These are phyloP conservation scores for Clathrospora elynae DNA, from an alignment of 2,329 filamentous ascomycete genomes.

Conservation along the genomic window DNA sequence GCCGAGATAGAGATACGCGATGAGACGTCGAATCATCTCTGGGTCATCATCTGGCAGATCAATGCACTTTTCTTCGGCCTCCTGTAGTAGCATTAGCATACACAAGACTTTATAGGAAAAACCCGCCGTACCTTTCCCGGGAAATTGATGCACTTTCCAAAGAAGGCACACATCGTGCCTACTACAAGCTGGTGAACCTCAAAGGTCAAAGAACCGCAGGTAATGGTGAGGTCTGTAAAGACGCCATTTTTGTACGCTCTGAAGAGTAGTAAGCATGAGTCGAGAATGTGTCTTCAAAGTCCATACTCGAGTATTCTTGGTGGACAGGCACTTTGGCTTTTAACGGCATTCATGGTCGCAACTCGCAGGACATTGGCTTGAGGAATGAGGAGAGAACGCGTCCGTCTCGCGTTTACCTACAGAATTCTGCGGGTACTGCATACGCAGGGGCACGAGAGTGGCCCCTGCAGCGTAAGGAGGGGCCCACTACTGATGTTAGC, in stretches of 20 bases:
- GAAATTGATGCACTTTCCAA: conserved; percentile 18
- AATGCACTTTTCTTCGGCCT: conserved; percentile 16
- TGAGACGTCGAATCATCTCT: conserved; percentile 24
- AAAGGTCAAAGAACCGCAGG: conserved; percentile 18
- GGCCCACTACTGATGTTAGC: too few relatives aligned
- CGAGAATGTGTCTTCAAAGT: background rate
- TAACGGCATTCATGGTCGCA: too few relatives aligned
- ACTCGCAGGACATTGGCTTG: too few relatives aligned
- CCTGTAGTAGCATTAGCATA: conserved; percentile 7
- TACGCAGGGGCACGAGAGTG: conserved; percentile 2
- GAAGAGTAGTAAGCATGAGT: background rate
- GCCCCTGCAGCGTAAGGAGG: too few relatives aligned
- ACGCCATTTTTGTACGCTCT: conserved; percentile 20
- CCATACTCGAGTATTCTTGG: background rate
- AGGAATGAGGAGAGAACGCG: too few relatives aligned
- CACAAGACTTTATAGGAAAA: background rate
- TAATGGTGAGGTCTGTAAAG: conserved; percentile 27
- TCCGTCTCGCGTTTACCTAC: background rate
- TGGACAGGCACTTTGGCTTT: too few relatives aligned
- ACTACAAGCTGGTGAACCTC: conserved; percentile 24
- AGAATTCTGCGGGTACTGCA: too few relatives aligned
- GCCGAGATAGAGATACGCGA: conserved; percentile 26
- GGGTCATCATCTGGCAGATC: conserved; percentile 27
- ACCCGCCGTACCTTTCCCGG: background rate
- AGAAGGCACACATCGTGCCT: conserved; percentile 21